Conservation (phyloP, 768 basidiomycete genomes). For the Asterophora lycoperdoides region DNA sequence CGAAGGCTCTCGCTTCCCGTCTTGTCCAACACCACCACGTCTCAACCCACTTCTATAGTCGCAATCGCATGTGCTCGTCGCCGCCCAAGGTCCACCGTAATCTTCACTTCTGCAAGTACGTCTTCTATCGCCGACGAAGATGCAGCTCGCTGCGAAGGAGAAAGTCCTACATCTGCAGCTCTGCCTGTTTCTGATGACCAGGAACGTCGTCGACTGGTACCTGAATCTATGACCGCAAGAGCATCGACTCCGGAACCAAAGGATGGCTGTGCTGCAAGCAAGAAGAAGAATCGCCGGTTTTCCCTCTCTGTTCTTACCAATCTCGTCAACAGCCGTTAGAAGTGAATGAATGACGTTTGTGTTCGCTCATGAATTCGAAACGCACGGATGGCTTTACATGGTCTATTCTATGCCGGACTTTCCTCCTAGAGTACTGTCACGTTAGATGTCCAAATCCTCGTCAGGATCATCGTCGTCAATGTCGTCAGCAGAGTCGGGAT, state of each 20-base stretch:
- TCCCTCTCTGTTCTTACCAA: slow-evolving; percentile 29
- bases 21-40: slow-evolving; percentile 18
- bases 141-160: background rate
- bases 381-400: background rate
- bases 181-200: background rate
- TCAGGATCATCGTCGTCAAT: slow-evolving; percentile 96
- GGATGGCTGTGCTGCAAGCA: background rate
- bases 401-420: background rate
- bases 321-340: slow-evolving; percentile 11
- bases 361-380: background rate
- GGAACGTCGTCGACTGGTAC: background rate
- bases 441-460: slow-evolving; percentile 82
- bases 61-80: slow-evolving; percentile 9
- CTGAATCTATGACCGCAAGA: background rate
- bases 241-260: background rate
- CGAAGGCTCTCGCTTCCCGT: slow-evolving; percentile 34
- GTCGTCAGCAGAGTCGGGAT: slow-evolving; percentile 92
- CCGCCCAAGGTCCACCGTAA: slow-evolving; percentile 8
- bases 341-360: background rate
- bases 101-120: slow-evolving; percentile 1
- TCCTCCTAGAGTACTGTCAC: background rate
- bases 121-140: slow-evolving; percentile 3
- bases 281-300: slow-evolving; percentile 25
- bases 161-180: background rate
- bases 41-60: slow-evolving; percentile 13